Percentiles rank a stretch among this genome's conserved stretches.
Conservation (phyloP, 768 basidiomycete genomes). For the Leccinellum albellum region DNA sequence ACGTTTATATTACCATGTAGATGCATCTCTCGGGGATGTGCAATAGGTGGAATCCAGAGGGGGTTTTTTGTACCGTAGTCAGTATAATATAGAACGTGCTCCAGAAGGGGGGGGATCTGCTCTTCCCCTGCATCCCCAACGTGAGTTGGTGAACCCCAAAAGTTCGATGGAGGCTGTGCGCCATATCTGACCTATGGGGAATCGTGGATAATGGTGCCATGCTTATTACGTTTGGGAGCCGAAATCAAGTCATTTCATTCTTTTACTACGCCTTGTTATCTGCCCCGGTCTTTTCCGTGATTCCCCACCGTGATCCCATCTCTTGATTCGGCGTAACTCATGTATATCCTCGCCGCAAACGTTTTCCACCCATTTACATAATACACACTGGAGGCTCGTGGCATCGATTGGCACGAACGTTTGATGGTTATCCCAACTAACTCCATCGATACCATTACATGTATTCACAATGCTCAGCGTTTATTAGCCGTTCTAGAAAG, state of each 20-base stretch:
- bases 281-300: neutral
- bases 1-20: conserved; percentile 18
- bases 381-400: neutral
- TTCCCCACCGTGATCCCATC: no score
- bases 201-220: neutral
- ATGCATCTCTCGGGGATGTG: conserved; percentile 7
- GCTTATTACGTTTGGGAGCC: neutral
- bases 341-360: no score
- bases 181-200: conserved; percentile 2
- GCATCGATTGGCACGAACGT: neutral
- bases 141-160: neutral
- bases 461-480: neutral
- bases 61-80: conserved; percentile 12
- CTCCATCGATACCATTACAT: neutral
- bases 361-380: no score
- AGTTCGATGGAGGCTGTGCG: neutral
- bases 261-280: neutral
- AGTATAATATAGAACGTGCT: conserved; percentile 11
- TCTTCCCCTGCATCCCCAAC: conserved; percentile 3
- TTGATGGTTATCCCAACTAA: neutral
- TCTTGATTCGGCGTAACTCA: no score
- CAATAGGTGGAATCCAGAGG: neutral
- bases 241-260: neutral
- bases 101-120: neutral
- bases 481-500: neutral